These are phyloP conservation scores for Cymodocea nodosa DNA, from an alignment of 116 monocot species.

Conservation along the genomic window DNA sequence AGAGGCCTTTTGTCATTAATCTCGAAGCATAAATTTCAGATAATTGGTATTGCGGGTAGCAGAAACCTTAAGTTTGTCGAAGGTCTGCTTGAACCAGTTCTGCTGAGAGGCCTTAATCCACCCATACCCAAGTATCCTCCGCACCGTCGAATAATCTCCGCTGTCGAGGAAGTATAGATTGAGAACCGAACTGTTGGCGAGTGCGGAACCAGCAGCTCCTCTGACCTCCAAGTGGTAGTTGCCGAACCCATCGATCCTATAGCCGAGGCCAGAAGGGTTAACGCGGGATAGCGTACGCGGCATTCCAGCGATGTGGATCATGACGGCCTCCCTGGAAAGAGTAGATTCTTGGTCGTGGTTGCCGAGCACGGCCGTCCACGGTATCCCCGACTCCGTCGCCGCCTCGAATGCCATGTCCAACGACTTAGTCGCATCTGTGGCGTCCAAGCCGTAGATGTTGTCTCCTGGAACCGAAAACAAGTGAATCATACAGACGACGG, in stretches of 20 bases:
- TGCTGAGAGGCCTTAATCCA: slow-evolving; percentile 81
- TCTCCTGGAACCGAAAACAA: slow-evolving; percentile 37
- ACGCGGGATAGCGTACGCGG: slow-evolving; percentile 43
- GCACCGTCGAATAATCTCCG: slow-evolving; percentile 56
- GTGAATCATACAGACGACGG: not conserved
- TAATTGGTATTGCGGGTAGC: not conserved
- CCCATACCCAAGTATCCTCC: slow-evolving; percentile 35
- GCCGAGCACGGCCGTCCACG: slow-evolving; percentile 83
- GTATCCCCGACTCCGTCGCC: slow-evolving; percentile 44
- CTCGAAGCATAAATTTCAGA: not conserved
- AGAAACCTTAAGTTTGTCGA: slow-evolving; percentile 28
- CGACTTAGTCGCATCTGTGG: slow-evolving; percentile 55
- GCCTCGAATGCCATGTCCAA: slow-evolving; percentile 54
- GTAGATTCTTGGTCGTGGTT: slow-evolving; percentile 90
- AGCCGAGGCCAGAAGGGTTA: slow-evolving; percentile 36
- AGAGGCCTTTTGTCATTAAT: too few relatives aligned
- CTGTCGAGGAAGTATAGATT: slow-evolving; percentile 72
- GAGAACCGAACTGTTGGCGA: slow-evolving; percentile 48
- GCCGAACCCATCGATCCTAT: slow-evolving; percentile 77
- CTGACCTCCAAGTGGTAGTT: slow-evolving; percentile 63
- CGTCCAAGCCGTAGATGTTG: slow-evolving; percentile 69
- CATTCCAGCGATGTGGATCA: slow-evolving; percentile 56
- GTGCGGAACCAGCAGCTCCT: slow-evolving; percentile 26
- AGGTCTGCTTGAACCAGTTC: slow-evolving; percentile 54
- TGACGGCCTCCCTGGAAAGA: slow-evolving; percentile 57